These are phyloP conservation scores for Harringtonia lauricola DNA, from an alignment of 2,329 filamentous ascomycete genomes.

Conservation along the genomic window DNA sequence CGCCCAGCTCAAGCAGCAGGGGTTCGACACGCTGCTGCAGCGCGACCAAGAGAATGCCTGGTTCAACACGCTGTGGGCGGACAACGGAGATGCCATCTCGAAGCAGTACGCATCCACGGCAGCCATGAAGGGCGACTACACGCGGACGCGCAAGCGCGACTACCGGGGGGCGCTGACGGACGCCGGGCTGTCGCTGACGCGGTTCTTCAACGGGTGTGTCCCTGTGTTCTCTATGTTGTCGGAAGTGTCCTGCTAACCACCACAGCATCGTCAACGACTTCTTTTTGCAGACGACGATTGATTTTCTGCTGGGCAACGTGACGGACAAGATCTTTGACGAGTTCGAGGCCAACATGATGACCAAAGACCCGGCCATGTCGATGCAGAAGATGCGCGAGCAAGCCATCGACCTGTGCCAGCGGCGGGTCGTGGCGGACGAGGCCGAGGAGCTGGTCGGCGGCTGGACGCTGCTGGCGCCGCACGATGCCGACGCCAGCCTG, in stretches of 20 bases:
- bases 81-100: constrained; percentile 92
- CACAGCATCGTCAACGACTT: constrained; percentile 96
- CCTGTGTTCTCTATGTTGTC: not conserved
- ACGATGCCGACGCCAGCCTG: constrained; percentile 51
- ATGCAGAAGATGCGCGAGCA: constrained; percentile 74
- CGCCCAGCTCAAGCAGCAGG: constrained; percentile 62
- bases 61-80: constrained; percentile 96
- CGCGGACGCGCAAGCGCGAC: constrained; percentile 78
- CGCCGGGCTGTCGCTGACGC: constrained; percentile 74
- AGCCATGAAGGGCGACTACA: constrained; percentile 94
- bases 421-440: constrained; percentile 75
- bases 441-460: constrained; percentile 77
- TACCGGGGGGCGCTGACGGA: constrained; percentile 88
- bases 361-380: constrained; percentile 80
- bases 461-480: constrained; percentile 79
- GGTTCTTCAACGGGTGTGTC: constrained; percentile 55
- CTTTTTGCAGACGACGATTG: constrained; percentile 89
- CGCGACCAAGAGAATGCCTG: constrained; percentile 71
- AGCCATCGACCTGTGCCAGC: constrained; percentile 80
- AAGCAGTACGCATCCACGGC: constrained; percentile 94
- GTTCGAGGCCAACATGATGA: constrained; percentile 90
- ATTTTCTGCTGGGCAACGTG: constrained; percentile 85
- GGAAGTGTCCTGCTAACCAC: constrained; percentile 2
- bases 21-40: constrained; percentile 64
- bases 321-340: constrained; percentile 81